Evolutionary conservation across 352 stramenopile species (phyloP), one percentile per base, ranked within the genome.

Genomic region (Phytophthora litchii): DNA sequence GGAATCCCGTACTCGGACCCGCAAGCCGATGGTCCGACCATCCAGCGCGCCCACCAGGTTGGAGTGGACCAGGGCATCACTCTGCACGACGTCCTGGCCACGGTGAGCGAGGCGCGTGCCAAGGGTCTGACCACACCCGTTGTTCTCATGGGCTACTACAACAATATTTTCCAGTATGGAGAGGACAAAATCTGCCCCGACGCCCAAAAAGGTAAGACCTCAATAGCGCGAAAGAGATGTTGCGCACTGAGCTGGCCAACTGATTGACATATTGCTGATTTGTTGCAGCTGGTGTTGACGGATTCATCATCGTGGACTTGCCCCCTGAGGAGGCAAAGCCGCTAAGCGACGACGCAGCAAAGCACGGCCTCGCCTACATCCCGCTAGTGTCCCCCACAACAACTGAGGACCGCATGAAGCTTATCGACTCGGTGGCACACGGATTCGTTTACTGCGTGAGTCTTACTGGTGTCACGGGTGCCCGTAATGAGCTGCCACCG

Each of bases 81-180:
- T 36, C 85, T 99, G 47, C 64, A 70, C 38, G 79, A 98, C 49
- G 98, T 97, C 60, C 80, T 99, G 16, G 80, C 75, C 14, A 98
- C 97, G 25, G 95, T 98, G 25, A 92, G 87, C 50, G 78, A 94
- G 56, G 92, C 94, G 21, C 90, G 97, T 32, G 55, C 50, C 14
- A 86, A 92, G 73, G 97, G 97, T 12, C 81, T 99, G 10, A 95
- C 76, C 10, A 86, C 96, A 27, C 97, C 97, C 14, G 91, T 99
- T 27, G 94, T 99, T 57, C 90, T 99, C 42, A 99, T 99, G 97
- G 97, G 97, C 38, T 95, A 99, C 84, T 98, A 98, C 83, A 99
- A 99, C 81, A 98, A 98, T 50, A 97, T 99, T 59, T 69, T 98
- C 53, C 93, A 98, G 70, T 99, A 98, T 69, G 97, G 96, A 11